These are phyloP conservation scores for Aegilops longissima DNA, from an alignment of 176 grass and related monocot genomes.

Conservation along the genomic window DNA sequence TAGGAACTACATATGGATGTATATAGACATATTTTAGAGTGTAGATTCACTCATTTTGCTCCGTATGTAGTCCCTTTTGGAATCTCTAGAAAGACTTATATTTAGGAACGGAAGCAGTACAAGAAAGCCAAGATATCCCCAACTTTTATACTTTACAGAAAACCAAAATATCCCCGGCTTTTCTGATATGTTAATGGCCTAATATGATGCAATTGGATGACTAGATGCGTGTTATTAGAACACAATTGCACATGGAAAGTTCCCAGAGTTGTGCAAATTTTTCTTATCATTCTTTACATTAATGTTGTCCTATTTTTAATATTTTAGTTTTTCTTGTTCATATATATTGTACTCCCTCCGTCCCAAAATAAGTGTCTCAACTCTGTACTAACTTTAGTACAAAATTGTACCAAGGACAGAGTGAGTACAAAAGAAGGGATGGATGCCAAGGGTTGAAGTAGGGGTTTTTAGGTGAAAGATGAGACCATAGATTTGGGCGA, in stretches of 20 bases:
- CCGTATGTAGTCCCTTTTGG: too few species aligned
- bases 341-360: neutral
- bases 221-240: neutral
- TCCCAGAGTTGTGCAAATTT: neutral
- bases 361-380: too few species aligned
- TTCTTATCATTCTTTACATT: neutral
- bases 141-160: neutral
- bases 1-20: too few species aligned
- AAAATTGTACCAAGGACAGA: too few species aligned
- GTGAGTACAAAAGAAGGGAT: too few species aligned
- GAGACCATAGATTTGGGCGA: neutral
- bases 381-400: too few species aligned
- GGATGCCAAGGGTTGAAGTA: neutral
- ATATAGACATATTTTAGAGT: too few species aligned
- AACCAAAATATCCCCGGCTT: slow-evolving; percentile 7
- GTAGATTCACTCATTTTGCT: too few species aligned
- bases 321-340: neutral
- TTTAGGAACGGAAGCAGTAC: neutral
- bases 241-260: neutral
- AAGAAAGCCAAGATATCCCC: neutral
- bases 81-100: too few species aligned
- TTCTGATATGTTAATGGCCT: slow-evolving; percentile 7
- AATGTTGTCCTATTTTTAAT: neutral
- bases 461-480: neutral
- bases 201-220: neutral